Evolutionary conservation across 2,329 filamentous ascomycete species (phyloP).

Genomic region (Geosmithia morbida): DNA sequence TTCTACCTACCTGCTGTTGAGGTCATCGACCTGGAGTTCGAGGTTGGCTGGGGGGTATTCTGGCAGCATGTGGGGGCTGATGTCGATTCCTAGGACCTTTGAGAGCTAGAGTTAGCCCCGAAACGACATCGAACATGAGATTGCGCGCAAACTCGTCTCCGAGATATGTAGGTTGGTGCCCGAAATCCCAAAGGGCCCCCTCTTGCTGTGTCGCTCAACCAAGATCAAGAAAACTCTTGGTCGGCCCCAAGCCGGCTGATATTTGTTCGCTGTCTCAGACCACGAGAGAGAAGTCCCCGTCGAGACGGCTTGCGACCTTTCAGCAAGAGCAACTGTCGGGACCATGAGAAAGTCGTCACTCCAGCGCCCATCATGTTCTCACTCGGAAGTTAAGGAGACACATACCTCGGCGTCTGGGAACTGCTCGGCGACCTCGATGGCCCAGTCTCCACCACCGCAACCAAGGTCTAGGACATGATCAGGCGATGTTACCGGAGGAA

Average conservation of each 20-base stretch:
- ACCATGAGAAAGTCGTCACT: not conserved
- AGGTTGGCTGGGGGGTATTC: slow-evolving; percentile 51
- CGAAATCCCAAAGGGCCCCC: no score
- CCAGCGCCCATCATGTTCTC: not conserved
- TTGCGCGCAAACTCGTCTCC: no score
- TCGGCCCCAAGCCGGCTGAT: no score
- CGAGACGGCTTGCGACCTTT: no score
- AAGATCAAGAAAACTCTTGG: no score
- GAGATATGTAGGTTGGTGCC: no score
- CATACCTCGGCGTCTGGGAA: slow-evolving; percentile 51
- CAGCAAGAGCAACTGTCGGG: not conserved
- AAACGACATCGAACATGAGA: not conserved
- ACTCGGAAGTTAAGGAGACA: slow-evolving; percentile 2
- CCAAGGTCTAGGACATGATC: slow-evolving; percentile 57
- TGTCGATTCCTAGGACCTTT: slow-evolving; percentile 60
- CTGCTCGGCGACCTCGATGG: slow-evolving; percentile 49
- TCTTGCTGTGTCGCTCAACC: no score
- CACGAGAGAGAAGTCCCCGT: no score
- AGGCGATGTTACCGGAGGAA: slow-evolving; percentile 47
- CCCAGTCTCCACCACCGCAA: slow-evolving; percentile 59
- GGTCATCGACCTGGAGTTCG: slow-evolving; percentile 57
- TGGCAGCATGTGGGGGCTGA: slow-evolving; percentile 55
- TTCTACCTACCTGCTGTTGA: slow-evolving; percentile 43
- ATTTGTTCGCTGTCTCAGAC: no score
- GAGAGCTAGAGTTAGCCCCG: not conserved